Evolutionary conservation across 1,139 yeast genomes (phyloP).

Genomic region (Meyerozyma athensensis): DNA sequence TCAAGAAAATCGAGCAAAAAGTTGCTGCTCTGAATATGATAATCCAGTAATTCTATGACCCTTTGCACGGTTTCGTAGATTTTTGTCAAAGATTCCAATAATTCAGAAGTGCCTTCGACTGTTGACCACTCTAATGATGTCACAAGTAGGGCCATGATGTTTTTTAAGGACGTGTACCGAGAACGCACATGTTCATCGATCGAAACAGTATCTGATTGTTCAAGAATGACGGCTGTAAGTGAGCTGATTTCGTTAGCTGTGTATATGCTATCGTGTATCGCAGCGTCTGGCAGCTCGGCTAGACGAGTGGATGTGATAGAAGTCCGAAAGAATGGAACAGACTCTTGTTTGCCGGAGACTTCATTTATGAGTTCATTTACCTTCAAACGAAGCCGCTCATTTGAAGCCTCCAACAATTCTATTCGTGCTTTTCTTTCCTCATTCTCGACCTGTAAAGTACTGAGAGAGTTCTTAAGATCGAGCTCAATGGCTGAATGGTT

Average conservation of each 20-base stretch:
- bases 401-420: not conserved
- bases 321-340: not conserved
- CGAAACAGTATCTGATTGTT: not conserved
- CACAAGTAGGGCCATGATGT: not conserved
- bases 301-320: not conserved
- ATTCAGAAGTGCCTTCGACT: not conserved
- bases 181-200: not conserved
- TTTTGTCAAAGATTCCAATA: not conserved
- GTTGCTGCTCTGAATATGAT: not conserved
- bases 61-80: not conserved
- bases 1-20: not conserved
- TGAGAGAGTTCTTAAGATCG: not conserved
- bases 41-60: not conserved
- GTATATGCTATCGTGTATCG: not conserved
- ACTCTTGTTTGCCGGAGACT: not conserved
- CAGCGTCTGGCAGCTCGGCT: not conserved
- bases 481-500: slow-evolving; percentile 27
- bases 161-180: not conserved
- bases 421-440: not conserved
- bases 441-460: too few species aligned
- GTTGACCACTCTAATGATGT: not conserved
- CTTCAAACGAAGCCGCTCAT: not conserved
- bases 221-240: not conserved
- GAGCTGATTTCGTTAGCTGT: not conserved
- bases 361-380: not conserved